Evolutionary conservation across 345 rosid species (phyloP).

Genomic region (Sapria himalayana): DNA sequence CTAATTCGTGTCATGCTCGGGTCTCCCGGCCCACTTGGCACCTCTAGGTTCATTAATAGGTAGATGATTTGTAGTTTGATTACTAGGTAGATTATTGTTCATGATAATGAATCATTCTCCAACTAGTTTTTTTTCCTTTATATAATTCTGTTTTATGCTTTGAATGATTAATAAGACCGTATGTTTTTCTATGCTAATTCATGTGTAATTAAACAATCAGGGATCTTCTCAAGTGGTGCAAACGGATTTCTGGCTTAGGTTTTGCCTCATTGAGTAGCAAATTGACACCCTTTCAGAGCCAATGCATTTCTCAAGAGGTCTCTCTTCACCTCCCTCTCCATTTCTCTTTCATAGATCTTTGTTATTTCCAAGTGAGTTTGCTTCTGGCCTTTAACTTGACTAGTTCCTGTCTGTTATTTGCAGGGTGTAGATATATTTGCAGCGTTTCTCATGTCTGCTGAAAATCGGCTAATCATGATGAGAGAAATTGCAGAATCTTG

Average conservation of each 20-base stretch:
- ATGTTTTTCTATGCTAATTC: too few relatives aligned
- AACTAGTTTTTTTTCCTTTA: too few relatives aligned
- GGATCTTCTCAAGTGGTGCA: slow-evolving; percentile 94
- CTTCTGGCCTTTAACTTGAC: neutral
- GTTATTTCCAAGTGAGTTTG: neutral
- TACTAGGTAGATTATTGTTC: too few relatives aligned
- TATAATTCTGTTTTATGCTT: too few relatives aligned
- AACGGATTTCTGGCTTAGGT: slow-evolving; percentile 33
- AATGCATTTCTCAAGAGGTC: slow-evolving; percentile 59
- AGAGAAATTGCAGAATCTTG: slow-evolving; percentile 43
- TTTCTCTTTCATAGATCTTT: neutral
- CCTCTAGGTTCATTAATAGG: too few relatives aligned
- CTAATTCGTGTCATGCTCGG: too few relatives aligned
- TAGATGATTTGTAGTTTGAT: too few relatives aligned
- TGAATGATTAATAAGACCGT: too few relatives aligned
- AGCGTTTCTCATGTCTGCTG: slow-evolving; percentile 30
- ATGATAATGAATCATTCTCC: too few relatives aligned
- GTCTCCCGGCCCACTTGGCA: too few relatives aligned
- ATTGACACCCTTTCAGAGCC: slow-evolving; percentile 29
- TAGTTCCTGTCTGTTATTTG: slow-evolving; percentile 9
- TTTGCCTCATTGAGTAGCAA: slow-evolving; percentile 8
- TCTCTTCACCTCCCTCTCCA: slow-evolving; percentile 1
- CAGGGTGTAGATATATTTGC: slow-evolving; percentile 79
- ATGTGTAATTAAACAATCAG: too few relatives aligned
- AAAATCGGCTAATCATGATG: slow-evolving; percentile 25